Percentiles rank a stretch among this genome's conserved stretches.
Conservation (phyloP, 2,329 filamentous ascomycete species). For the Herpotrichia juniperi region DNA sequence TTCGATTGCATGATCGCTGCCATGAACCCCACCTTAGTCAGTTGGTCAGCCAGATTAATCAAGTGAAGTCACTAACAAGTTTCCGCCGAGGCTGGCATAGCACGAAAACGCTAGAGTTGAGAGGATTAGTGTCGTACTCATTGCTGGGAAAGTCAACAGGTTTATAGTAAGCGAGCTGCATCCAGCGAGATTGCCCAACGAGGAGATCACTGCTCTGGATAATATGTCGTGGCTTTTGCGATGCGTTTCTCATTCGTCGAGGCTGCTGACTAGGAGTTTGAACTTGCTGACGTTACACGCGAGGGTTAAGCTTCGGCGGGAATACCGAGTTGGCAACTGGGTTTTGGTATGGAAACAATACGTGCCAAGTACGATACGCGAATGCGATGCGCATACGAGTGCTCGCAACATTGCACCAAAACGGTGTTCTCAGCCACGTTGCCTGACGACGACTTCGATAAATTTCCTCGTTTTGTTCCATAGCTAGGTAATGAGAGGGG, state of each 20-base stretch:
- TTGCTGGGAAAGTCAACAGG: background rate
- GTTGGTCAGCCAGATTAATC: slow-evolving; percentile 23
- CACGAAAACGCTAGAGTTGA: slow-evolving; percentile 2
- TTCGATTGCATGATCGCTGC: slow-evolving; percentile 15
- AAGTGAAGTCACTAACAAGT: slow-evolving; percentile 3
- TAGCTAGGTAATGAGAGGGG: background rate
- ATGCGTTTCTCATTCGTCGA: background rate
- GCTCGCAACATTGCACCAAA: slow-evolving; percentile 33
- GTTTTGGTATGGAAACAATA: background rate
- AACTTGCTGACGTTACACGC: slow-evolving; percentile 28
- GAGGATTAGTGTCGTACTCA: background rate
- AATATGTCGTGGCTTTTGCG: slow-evolving; percentile 9
- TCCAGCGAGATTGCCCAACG: slow-evolving; percentile 11
- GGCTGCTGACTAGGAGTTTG: slow-evolving; percentile 25
- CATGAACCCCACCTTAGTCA: slow-evolving; percentile 19
- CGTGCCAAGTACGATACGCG: background rate
- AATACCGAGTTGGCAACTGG: background rate
- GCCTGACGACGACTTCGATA: slow-evolving; percentile 31
- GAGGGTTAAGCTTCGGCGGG: slow-evolving; percentile 17
- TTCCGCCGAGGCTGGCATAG: background rate
- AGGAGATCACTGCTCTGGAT: slow-evolving; percentile 12
- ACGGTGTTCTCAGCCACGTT: slow-evolving; percentile 32
- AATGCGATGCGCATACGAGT: slow-evolving; percentile 23
- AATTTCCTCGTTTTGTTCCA: background rate
- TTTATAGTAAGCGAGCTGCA: slow-evolving; percentile 16